These are phyloP conservation scores for Silene latifolia DNA, from an alignment of 148 eudicot species.

Conservation along the genomic window DNA sequence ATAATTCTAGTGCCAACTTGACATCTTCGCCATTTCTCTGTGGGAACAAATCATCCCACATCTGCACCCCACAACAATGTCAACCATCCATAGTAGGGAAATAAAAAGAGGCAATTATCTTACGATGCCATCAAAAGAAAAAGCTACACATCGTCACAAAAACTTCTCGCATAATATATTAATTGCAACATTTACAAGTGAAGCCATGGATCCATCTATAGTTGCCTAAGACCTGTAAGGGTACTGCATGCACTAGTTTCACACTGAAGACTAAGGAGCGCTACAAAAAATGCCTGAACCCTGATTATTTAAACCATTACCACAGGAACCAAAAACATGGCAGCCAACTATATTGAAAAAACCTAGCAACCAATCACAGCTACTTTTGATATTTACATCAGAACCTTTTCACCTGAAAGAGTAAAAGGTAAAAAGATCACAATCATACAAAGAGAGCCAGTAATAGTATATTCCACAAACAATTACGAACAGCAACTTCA, in stretches of 20 bases:
- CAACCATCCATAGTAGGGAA: constrained; percentile 3
- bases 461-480: neutral
- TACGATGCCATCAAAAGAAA: neutral
- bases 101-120: neutral
- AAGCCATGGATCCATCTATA: neutral
- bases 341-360: neutral
- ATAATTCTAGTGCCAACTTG: constrained; percentile 69
- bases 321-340: neutral
- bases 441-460: constrained; percentile 1
- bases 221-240: neutral
- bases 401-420: neutral
- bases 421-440: neutral
- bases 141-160: neutral
- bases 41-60: constrained; percentile 37
- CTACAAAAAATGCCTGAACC: neutral
- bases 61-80: constrained; percentile 13
- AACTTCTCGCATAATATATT: neutral
- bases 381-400: neutral
- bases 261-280: neutral
- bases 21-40: constrained; percentile 51
- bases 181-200: constrained; percentile 2
- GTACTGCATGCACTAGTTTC: neutral
- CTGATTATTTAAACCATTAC: neutral
- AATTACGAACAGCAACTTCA: neutral
- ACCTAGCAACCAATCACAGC: neutral